Conservation (phyloP, 2,329 filamentous ascomycete genomes). For the Microsporum ferrugineum region DNA sequence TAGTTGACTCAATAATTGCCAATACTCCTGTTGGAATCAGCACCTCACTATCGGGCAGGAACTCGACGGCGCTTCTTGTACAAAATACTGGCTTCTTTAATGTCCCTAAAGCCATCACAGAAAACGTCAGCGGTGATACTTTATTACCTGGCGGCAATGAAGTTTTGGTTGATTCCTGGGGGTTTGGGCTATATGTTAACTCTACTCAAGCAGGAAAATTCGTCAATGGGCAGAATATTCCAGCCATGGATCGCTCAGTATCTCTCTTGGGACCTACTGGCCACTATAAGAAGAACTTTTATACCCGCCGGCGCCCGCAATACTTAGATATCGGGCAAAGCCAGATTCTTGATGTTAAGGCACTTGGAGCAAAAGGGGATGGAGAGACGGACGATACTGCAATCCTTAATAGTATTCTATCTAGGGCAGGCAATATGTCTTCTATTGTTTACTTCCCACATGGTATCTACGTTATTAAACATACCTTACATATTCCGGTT, state of each 20-base stretch:
- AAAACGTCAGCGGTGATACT: background rate
- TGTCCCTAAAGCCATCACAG: conserved; percentile 11
- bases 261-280: background rate
- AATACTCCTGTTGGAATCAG: conserved; percentile 39
- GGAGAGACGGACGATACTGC: conserved; percentile 37
- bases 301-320: background rate
- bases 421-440: conserved; percentile 14
- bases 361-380: conserved; percentile 37
- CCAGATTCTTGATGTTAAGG: conserved; percentile 17
- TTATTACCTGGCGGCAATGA: conserved; percentile 15
- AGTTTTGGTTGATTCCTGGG: conserved; percentile 15
- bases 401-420: conserved; percentile 16
- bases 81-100: conserved; percentile 18
- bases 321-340: background rate
- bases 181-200: conserved; percentile 15
- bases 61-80: conserved; percentile 11
- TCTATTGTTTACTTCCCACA: conserved; percentile 61
- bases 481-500: conserved; percentile 56
- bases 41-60: conserved; percentile 3
- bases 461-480: conserved; percentile 58
- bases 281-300: background rate
- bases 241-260: background rate
- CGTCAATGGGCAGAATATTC: conserved; percentile 5
- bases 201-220: conserved; percentile 8
- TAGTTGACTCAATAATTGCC: conserved; percentile 44